phyloP scores from a whole-genome alignment of 192 early-diverging fungal species.

The Obelidium mucronatum region DNA sequence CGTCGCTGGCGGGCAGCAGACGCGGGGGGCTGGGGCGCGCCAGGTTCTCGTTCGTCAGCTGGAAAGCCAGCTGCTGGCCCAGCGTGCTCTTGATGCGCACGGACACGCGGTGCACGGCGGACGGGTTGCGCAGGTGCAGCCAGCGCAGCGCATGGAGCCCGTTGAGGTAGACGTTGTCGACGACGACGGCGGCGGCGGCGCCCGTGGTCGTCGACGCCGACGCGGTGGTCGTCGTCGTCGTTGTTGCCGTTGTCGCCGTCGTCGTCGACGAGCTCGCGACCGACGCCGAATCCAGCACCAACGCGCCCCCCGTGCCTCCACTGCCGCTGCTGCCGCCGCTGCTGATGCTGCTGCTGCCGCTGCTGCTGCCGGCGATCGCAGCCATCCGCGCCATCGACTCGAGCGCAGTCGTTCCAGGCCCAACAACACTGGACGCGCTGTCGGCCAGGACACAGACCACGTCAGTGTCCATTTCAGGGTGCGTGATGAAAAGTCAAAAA shows the following conservation, averaged over 20 bases:
- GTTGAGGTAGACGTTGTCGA: conserved; percentile 86
- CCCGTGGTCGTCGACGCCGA: too few relatives aligned
- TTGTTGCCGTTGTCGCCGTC: neutral
- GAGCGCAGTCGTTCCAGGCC: too few relatives aligned
- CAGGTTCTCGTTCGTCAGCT: conserved; percentile 86
- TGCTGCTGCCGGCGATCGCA: too few relatives aligned
- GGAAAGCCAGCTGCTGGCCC: conserved; percentile 81
- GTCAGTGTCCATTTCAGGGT: too few relatives aligned
- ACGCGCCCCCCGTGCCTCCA: neutral
- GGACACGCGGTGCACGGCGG: conserved; percentile 52
- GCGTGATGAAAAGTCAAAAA: too few relatives aligned
- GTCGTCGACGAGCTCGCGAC: neutral
- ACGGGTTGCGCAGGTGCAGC: conserved; percentile 76
- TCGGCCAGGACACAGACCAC: too few relatives aligned
- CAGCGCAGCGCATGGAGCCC: conserved; percentile 79
- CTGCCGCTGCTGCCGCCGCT: too few relatives aligned
- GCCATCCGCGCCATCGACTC: too few relatives aligned
- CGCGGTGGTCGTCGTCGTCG: neutral
- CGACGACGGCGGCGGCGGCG: conserved; percentile 46
- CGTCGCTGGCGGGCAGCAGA: neutral
- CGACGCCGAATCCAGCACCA: neutral
- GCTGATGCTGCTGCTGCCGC: too few relatives aligned
- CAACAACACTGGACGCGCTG: too few relatives aligned
- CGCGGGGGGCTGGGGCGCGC: conserved; percentile 52
- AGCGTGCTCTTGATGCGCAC: conserved; percentile 85